These are phyloP conservation scores for Syzygium oleosum DNA, from an alignment of 345 rosid species.

Conservation along the genomic window DNA sequence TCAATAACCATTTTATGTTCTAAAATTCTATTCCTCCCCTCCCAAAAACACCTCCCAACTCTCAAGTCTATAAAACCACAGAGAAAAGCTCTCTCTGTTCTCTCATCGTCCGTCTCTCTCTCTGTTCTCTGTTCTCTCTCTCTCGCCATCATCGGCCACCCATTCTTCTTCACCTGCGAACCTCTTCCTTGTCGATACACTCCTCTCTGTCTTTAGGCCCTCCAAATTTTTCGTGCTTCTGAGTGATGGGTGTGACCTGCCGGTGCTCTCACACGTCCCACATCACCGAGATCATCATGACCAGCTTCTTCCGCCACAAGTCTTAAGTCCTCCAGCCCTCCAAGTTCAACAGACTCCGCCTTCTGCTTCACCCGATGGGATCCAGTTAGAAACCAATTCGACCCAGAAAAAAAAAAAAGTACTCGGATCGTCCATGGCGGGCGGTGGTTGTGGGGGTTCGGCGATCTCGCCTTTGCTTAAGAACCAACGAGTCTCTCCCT, in stretches of 20 bases:
- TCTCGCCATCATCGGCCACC: background rate
- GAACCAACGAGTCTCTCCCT: conserved; percentile 24
- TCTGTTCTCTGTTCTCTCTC: background rate
- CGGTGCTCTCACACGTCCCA: conserved; percentile 63
- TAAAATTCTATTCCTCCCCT: background rate
- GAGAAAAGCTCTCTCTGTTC: background rate
- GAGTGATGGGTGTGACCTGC: conserved; percentile 65
- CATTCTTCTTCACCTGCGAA: background rate
- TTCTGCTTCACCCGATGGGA: background rate
- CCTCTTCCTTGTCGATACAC: background rate
- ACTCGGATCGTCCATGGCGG: conserved; percentile 12
- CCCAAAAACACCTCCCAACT: background rate
- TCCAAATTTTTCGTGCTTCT: conserved; percentile 4
- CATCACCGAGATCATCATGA: conserved; percentile 68
- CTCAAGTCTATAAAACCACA: background rate
- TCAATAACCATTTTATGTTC: too few species aligned
- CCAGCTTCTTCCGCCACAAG: conserved; percentile 81
- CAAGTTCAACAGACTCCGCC: background rate
- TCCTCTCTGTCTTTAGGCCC: background rate
- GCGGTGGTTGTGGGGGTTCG: conserved; percentile 11
- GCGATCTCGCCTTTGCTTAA: conserved; percentile 32
- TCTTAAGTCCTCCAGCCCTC: background rate
- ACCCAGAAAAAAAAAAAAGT: conserved; percentile 3
- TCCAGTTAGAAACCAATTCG: background rate
- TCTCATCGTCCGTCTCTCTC: background rate